Evolutionary conservation across 495 filamentous ascomycete genomes (phyloP).

Genomic region (Penicilliopsis zonata): DNA sequence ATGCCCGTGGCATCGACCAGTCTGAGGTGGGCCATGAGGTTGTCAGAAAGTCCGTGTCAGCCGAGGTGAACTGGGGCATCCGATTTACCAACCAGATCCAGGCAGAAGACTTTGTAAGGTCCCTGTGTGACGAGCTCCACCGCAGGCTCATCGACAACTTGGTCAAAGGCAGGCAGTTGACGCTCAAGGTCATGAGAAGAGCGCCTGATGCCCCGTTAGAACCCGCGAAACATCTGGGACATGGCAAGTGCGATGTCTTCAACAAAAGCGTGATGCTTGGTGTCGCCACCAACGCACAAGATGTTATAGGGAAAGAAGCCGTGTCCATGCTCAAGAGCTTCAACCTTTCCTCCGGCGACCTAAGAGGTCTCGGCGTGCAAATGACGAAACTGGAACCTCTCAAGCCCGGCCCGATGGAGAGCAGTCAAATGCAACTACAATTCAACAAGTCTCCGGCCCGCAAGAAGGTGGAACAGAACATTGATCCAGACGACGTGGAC

Average conservation of each 20-base stretch:
- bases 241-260: conserved; percentile 88
- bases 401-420: conserved; percentile 36
- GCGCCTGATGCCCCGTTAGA: conserved; percentile 79
- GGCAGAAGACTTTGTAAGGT: conserved; percentile 78
- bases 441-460: conserved; percentile 37
- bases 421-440: conserved; percentile 52
- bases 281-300: conserved; percentile 62
- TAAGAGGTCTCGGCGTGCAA: conserved; percentile 81
- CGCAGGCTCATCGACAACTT: conserved; percentile 66
- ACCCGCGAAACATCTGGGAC: conserved; percentile 87
- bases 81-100: conserved; percentile 83
- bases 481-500: conserved; percentile 43
- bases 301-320: conserved; percentile 64
- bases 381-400: conserved; percentile 83
- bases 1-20: conserved; percentile 77
- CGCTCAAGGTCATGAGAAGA: conserved; percentile 85
- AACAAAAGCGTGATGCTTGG: conserved; percentile 78
- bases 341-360: conserved; percentile 76
- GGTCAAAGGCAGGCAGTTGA: conserved; percentile 77
- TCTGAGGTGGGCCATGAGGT: conserved; percentile 76
- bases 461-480: conserved; percentile 11
- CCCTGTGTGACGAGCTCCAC: conserved; percentile 71
- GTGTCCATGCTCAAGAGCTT: conserved; percentile 72
- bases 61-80: conserved; percentile 97
- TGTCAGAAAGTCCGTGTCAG: conserved; percentile 79